Evolutionary conservation across 768 basidiomycete species (phyloP).

Genomic region (Clavulina sp.): DNA sequence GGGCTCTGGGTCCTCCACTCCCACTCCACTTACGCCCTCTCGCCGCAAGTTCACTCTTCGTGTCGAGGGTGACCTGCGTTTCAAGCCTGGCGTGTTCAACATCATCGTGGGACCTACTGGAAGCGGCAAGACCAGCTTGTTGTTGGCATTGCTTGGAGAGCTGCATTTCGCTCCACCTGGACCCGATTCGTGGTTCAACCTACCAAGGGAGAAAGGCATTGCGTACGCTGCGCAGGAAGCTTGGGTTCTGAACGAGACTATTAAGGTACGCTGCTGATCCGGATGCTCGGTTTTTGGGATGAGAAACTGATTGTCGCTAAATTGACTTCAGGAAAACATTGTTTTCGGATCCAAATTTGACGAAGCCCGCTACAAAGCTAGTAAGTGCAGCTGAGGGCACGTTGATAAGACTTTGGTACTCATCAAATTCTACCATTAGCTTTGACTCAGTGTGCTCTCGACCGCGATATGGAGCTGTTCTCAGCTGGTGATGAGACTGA

Average conservation of each 20-base stretch:
- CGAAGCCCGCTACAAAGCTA: constrained; percentile 26
- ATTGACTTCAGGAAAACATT: constrained; percentile 33
- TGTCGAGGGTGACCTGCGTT: constrained; percentile 19
- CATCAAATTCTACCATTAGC: constrained; percentile 14
- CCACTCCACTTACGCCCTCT: constrained; percentile 25
- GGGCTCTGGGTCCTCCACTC: constrained; percentile 14
- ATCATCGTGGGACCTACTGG: constrained; percentile 23
- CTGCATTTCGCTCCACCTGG: constrained; percentile 20
- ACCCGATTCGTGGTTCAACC: constrained; percentile 43
- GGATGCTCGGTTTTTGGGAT: neutral
- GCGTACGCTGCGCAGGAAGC: constrained; percentile 73
- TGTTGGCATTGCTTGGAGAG: constrained; percentile 23
- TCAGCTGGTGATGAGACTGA: constrained; percentile 47
- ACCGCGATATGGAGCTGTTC: constrained; percentile 30
- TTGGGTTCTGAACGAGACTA: constrained; percentile 72
- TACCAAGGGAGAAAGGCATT: constrained; percentile 51
- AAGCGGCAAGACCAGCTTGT: constrained; percentile 12
- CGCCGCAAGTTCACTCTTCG: constrained; percentile 20
- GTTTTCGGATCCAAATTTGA: constrained; percentile 29
- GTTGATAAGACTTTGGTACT: neutral
- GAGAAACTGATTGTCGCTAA: neutral
- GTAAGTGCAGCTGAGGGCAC: constrained; percentile 11
- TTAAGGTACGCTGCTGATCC: constrained; percentile 25
- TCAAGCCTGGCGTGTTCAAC: constrained; percentile 21
- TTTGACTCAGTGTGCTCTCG: constrained; percentile 24